Conservation (phyloP, 768 basidiomycete species). For the Boletus barrowsii region DNA sequence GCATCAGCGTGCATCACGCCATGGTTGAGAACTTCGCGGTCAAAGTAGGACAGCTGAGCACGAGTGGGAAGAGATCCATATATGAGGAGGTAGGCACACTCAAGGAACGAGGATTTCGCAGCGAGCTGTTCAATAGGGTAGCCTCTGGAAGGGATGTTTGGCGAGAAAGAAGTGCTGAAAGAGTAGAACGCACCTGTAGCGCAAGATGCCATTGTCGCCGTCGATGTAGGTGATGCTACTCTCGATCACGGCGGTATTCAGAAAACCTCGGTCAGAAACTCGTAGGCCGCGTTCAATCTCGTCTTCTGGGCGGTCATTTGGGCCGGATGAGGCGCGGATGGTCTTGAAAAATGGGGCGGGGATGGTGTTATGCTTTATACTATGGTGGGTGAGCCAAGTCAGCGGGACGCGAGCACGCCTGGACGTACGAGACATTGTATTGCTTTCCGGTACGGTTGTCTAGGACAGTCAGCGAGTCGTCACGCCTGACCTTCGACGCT, state of each 20-base stretch:
- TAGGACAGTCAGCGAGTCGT: slow-evolving; percentile 54
- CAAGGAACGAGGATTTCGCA: slow-evolving; percentile 72
- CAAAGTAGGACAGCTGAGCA: slow-evolving; percentile 59
- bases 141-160: slow-evolving; percentile 47
- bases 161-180: background rate
- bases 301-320: slow-evolving; percentile 72
- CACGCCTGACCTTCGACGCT: slow-evolving; percentile 13
- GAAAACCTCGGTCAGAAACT: slow-evolving; percentile 74
- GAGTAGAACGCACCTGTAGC: slow-evolving; percentile 56
- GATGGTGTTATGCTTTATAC: slow-evolving; percentile 78
- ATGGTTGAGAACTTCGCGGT: slow-evolving; percentile 78
- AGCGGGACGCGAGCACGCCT: background rate
- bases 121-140: slow-evolving; percentile 94
- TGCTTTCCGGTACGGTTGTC: slow-evolving; percentile 86
- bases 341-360: slow-evolving; percentile 79
- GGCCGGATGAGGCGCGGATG: slow-evolving; percentile 55
- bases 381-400: slow-evolving; percentile 26
- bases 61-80: slow-evolving; percentile 77
- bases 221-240: slow-evolving; percentile 90
- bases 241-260: slow-evolving; percentile 78
- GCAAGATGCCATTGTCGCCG: slow-evolving; percentile 79
- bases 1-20: slow-evolving; percentile 64
- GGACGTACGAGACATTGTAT: slow-evolving; percentile 67
- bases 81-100: slow-evolving; percentile 82
- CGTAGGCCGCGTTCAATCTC: slow-evolving; percentile 81